Percentiles rank a stretch among this genome's conserved stretches.
Conservation (phyloP, 2,329 filamentous ascomycete species). For the Podosphaera fusca region DNA sequence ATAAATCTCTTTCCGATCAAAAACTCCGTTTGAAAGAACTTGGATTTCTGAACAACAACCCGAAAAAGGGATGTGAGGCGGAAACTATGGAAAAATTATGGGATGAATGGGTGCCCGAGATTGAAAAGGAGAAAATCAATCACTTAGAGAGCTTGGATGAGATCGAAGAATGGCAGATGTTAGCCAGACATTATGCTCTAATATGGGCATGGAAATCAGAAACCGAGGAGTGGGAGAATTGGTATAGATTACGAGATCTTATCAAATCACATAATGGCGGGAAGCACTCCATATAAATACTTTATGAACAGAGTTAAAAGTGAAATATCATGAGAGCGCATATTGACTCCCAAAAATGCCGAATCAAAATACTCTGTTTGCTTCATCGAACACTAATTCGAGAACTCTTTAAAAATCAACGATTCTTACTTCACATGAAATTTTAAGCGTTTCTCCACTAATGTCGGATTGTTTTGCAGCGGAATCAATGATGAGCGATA, state of each 20-base stretch:
- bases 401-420: no score
- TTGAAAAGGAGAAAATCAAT: slow-evolving; percentile 62
- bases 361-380: no score
- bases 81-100: slow-evolving; percentile 48
- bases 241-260: background rate
- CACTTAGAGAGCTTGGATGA: slow-evolving; percentile 75
- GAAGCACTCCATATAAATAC: background rate
- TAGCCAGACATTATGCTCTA: slow-evolving; percentile 75
- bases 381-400: no score
- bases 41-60: slow-evolving; percentile 30
- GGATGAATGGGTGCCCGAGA: slow-evolving; percentile 43
- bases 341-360: no score
- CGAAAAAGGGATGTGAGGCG: slow-evolving; percentile 25
- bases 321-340: no score
- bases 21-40: slow-evolving; percentile 37
- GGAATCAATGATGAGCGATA: no score
- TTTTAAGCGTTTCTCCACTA: no score
- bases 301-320: no score
- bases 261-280: no score
- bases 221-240: slow-evolving; percentile 6
- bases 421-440: no score
- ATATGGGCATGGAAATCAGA: slow-evolving; percentile 52
- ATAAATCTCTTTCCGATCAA: slow-evolving; percentile 46
- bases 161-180: slow-evolving; percentile 74
- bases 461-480: no score